Conservation (phyloP, 306 rosid genomes). For the Psophocarpus tetragonolobus region DNA sequence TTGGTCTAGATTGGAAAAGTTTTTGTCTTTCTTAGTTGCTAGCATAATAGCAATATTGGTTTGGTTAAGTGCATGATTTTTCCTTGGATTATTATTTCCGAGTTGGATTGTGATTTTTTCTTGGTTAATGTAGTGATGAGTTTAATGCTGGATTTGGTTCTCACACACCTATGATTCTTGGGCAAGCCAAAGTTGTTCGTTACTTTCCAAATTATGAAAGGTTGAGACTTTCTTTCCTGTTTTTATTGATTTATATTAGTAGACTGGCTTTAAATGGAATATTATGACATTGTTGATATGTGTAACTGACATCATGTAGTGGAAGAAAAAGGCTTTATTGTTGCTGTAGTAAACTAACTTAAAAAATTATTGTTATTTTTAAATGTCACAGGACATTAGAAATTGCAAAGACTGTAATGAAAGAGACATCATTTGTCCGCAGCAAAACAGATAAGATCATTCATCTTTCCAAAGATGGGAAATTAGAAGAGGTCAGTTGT, state of each 20-base stretch:
- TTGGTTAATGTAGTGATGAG: conserved; percentile 65
- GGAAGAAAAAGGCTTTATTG: background rate
- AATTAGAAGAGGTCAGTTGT: conserved; percentile 70
- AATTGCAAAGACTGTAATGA: conserved; percentile 75
- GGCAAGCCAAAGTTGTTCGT: conserved; percentile 95
- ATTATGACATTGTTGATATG: background rate
- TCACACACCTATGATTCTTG: conserved; percentile 91
- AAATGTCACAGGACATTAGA: conserved; percentile 65
- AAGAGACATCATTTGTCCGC: conserved; percentile 62
- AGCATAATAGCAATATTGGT: conserved; percentile 6
- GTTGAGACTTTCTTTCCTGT: conserved; percentile 43
- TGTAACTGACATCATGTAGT: background rate
- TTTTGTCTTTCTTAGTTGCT: conserved; percentile 9
- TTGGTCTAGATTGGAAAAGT: background rate
- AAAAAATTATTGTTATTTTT: conserved; percentile 35
- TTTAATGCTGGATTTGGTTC: conserved; percentile 92
- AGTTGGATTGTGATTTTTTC: conserved; percentile 20
- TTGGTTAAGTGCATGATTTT: conserved; percentile 18
- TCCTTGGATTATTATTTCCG: conserved; percentile 6
- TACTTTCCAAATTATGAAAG: conserved; percentile 83
- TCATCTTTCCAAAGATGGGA: conserved; percentile 72
- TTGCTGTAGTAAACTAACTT: background rate
- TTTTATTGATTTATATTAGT: conserved; percentile 7
- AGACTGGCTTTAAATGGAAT: conserved; percentile 11
- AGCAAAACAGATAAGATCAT: conserved; percentile 69